phyloP scores from a whole-genome alignment of 148 eudicot species.

The Agrostemma githago region DNA sequence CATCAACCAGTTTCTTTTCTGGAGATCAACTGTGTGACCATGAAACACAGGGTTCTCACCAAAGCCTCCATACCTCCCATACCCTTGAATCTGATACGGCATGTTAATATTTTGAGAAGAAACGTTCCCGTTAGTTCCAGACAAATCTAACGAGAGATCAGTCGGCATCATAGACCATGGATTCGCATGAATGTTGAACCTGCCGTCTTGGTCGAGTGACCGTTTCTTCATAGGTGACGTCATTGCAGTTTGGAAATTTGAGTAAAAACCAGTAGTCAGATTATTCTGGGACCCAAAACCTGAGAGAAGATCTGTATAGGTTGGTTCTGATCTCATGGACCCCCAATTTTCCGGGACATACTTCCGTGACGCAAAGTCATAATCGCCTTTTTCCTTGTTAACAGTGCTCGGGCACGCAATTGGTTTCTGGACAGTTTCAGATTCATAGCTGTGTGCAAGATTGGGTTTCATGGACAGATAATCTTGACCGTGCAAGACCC shows the following conservation, averaged over 20 bases:
- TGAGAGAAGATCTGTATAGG: conserved; percentile 65
- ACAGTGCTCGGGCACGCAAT: conserved; percentile 43
- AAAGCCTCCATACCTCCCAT: conserved; percentile 50
- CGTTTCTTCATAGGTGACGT: conserved; percentile 37
- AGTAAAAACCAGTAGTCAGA: conserved; percentile 40
- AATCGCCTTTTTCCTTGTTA: conserved; percentile 58
- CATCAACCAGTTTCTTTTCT: conserved; percentile 59
- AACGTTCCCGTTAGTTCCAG: conserved; percentile 45
- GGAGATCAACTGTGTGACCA: conserved; percentile 45
- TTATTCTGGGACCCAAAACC: conserved; percentile 57
- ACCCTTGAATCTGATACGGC: conserved; percentile 45
- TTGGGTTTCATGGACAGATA: conserved; percentile 53
- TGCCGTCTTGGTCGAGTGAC: conserved; percentile 49
- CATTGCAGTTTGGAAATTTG: conserved; percentile 34
- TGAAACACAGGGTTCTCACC: conserved; percentile 36
- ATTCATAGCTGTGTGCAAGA: conserved; percentile 65
- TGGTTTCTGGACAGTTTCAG: conserved; percentile 62
- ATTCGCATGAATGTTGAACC: conserved; percentile 39
- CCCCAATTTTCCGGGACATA: conserved; percentile 55
- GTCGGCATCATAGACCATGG: conserved; percentile 50
- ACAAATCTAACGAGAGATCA: conserved; percentile 66
- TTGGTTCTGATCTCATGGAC: conserved; percentile 54
- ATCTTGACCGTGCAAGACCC: conserved; percentile 97
- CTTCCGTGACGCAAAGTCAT: conserved; percentile 41
- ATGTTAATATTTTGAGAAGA: conserved; percentile 36